Evolutionary conservation across 768 basidiomycete genomes (phyloP).

Genomic region (Termitomyces sp.): DNA sequence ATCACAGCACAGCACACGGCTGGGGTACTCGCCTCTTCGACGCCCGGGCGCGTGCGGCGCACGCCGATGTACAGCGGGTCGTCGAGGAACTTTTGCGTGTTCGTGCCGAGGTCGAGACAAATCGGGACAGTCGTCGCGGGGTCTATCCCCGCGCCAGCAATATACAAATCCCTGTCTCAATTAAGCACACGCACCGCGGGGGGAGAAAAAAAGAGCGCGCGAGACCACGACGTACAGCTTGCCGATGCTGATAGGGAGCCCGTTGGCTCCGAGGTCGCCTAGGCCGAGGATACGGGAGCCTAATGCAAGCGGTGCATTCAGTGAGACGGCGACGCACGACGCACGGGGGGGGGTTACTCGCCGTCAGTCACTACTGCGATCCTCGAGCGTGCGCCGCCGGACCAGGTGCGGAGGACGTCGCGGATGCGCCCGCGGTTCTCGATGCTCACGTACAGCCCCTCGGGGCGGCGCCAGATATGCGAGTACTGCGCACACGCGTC

Average conservation of each 20-base stretch:
- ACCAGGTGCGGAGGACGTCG: conserved; percentile 49
- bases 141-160: conserved; percentile 64
- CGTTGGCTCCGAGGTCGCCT: conserved; percentile 42
- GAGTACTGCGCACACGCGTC: conserved; percentile 70
- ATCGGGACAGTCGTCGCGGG: conserved; percentile 55
- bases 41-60: conserved; percentile 44
- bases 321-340: not conserved
- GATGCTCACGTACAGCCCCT: conserved; percentile 58
- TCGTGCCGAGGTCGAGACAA: conserved; percentile 72
- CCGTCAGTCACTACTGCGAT: conserved; percentile 82
- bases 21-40: conserved; percentile 39
- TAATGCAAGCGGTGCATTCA: conserved; percentile 7
- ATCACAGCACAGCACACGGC: too few species aligned
- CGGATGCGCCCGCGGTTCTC: conserved; percentile 61
- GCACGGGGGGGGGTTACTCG: conserved; percentile 11
- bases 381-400: conserved; percentile 35
- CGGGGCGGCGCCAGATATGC: conserved; percentile 60
- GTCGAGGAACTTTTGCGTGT: conserved; percentile 56
- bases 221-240: conserved; percentile 65
- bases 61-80: conserved; percentile 77
- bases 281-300: conserved; percentile 74
- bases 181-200: too few species aligned
- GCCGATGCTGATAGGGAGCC: conserved; percentile 60
- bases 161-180: conserved; percentile 64
- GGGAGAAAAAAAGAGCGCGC: not conserved